A percentile compares a stretch with the other conserved stretches of the same genome.
These are phyloP conservation scores for Huntiella decipiens DNA, from an alignment of 2,329 filamentous ascomycete genomes.

Conservation along the genomic window DNA sequence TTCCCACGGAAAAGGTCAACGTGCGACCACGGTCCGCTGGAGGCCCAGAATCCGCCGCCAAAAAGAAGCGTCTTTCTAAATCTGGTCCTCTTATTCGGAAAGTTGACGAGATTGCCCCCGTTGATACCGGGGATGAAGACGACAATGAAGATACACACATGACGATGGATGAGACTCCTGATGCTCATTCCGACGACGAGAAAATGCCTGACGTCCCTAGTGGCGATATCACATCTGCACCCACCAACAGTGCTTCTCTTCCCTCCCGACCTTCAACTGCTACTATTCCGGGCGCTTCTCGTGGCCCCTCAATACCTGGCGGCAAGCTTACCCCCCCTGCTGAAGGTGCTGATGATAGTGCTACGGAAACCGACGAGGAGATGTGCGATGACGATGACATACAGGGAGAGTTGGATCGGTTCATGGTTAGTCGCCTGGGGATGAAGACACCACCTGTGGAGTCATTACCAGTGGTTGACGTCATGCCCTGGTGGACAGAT, in stretches of 20 bases:
- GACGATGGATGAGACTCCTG: neutral
- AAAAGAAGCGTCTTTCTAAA: neutral
- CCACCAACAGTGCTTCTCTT: neutral
- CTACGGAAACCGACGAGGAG: slow-evolving; percentile 28
- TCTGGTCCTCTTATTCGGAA: neutral
- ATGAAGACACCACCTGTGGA: slow-evolving; percentile 37
- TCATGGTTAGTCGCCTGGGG: slow-evolving; percentile 19
- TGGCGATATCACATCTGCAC: neutral
- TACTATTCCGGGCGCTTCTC: neutral
- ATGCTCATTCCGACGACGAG: neutral
- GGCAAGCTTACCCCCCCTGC: slow-evolving; percentile 12
- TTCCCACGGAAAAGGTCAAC: too few relatives aligned
- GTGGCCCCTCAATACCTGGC: slow-evolving; percentile 9
- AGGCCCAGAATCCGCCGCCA: neutral
- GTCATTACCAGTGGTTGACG: slow-evolving; percentile 29
- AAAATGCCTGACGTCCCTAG: slow-evolving; percentile 4
- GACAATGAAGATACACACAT: too few relatives aligned
- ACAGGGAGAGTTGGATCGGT: slow-evolving; percentile 13
- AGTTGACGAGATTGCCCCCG: neutral
- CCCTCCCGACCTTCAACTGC: neutral
- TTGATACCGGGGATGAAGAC: neutral
- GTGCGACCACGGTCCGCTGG: too few relatives aligned
- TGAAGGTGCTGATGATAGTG: slow-evolving; percentile 9
- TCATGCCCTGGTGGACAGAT: slow-evolving; percentile 6
- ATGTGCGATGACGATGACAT: slow-evolving; percentile 36